Conservation (phyloP, 352 stramenopile species). For the Phytopythium kandeliae region DNA sequence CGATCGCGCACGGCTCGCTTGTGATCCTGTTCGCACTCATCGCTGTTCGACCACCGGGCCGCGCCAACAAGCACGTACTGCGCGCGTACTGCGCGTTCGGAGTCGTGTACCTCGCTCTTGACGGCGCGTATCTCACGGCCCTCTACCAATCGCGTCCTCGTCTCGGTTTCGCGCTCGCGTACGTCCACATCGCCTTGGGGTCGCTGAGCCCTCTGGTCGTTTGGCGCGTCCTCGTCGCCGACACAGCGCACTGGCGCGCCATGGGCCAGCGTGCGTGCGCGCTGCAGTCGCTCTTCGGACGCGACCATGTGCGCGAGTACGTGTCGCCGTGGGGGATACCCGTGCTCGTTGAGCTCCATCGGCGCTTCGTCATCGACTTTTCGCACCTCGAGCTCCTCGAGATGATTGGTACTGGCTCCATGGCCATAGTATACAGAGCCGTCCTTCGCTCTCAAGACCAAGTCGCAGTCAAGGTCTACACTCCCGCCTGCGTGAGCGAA, state of each 20-base stretch:
- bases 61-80: constrained; percentile 35
- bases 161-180: constrained; percentile 24
- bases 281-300: constrained; percentile 28
- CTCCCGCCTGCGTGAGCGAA: constrained; percentile 44
- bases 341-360: constrained; percentile 43
- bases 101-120: constrained; percentile 28
- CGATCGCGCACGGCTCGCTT: constrained; percentile 18
- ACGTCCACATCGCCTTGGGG: constrained; percentile 24
- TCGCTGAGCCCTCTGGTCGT: constrained; percentile 29
- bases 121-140: constrained; percentile 27
- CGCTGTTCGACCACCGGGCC: constrained; percentile 22
- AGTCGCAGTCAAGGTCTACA: constrained; percentile 64
- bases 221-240: constrained; percentile 41
- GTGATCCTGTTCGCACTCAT: constrained; percentile 38
- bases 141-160: constrained; percentile 21
- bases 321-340: constrained; percentile 39
- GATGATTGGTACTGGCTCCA: constrained; percentile 29
- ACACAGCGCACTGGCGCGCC: constrained; percentile 65
- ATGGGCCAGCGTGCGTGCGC: constrained; percentile 29
- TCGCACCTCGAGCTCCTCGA: constrained; percentile 31
- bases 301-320: constrained; percentile 31
- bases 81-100: constrained; percentile 40
- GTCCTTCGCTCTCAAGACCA: constrained; percentile 28
- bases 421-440: constrained; percentile 45
- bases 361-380: constrained; percentile 39